A percentile compares a stretch with the other conserved stretches of the same genome.
Conservation (phyloP, 1,139 yeast genomes). For the Kluyveromyces marxianus region DNA sequence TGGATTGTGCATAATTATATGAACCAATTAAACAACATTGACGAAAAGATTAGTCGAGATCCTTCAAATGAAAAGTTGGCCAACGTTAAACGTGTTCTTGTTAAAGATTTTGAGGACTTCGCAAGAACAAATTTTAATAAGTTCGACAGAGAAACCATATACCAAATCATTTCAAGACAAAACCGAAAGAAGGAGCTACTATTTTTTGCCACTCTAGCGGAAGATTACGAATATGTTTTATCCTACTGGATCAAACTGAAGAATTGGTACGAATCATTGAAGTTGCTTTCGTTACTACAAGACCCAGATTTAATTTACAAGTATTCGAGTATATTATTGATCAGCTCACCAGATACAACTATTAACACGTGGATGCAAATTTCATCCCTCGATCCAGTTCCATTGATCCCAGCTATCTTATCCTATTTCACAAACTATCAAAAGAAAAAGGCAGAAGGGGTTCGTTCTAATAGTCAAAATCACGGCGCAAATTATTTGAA, state of each 20-base stretch:
- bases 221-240: slow-evolving; percentile 64
- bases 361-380: slow-evolving; percentile 73
- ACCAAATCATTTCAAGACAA: slow-evolving; percentile 62
- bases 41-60: slow-evolving; percentile 31
- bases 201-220: slow-evolving; percentile 57
- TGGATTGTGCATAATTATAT: slow-evolving; percentile 74
- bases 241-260: slow-evolving; percentile 60
- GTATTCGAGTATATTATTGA: slow-evolving; percentile 58
- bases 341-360: slow-evolving; percentile 63
- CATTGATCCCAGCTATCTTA: slow-evolving; percentile 68
- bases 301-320: slow-evolving; percentile 50
- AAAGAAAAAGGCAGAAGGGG: slow-evolving; percentile 14
- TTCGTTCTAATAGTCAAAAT: slow-evolving; percentile 37
- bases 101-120: slow-evolving; percentile 42
- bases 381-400: slow-evolving; percentile 42
- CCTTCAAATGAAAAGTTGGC: slow-evolving; percentile 23
- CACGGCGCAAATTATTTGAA: slow-evolving; percentile 60
- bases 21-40: slow-evolving; percentile 42
- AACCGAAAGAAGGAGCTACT: slow-evolving; percentile 59
- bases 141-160: slow-evolving; percentile 59
- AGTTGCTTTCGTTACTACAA: slow-evolving; percentile 38
- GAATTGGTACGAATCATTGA: slow-evolving; percentile 69
- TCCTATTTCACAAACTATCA: slow-evolving; percentile 49
- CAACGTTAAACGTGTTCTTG: slow-evolving; percentile 8
- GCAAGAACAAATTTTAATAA: slow-evolving; percentile 40